Percentiles rank a stretch among this genome's conserved stretches.
Evolutionary conservation across 2,329 filamentous ascomycete genomes (phyloP).

Genomic region (Curvularia verruculosa): DNA sequence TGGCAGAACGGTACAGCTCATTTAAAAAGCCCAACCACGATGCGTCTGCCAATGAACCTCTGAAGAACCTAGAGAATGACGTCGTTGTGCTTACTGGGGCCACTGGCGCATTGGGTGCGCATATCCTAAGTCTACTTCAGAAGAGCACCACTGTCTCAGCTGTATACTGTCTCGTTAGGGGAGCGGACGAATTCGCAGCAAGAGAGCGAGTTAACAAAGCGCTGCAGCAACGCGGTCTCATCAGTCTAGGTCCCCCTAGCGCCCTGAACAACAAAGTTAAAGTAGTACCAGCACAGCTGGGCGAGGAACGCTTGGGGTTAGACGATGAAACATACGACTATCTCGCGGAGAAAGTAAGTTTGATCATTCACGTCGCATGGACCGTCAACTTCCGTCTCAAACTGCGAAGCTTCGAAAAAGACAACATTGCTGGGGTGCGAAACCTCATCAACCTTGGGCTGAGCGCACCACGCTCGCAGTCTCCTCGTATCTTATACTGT

Average conservation of each 20-base stretch:
- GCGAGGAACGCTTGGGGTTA: conserved; percentile 58
- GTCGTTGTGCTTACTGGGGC: conserved; percentile 55
- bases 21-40: conserved; percentile 41
- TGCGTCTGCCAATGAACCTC: conserved; percentile 6
- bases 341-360: conserved; percentile 53
- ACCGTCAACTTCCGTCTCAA: conserved; percentile 67
- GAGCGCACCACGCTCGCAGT: conserved; percentile 32
- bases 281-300: conserved; percentile 58
- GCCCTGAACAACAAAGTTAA: conserved; percentile 48
- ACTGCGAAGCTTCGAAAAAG: conserved; percentile 61
- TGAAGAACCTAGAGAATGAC: conserved; percentile 10
- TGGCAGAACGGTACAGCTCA: conserved; percentile 57
- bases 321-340: conserved; percentile 48
- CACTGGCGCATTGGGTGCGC: conserved; percentile 59
- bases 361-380: conserved; percentile 69
- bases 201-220: conserved; percentile 43
- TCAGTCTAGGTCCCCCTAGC: conserved; percentile 24
- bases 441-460: conserved; percentile 58
- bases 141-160: conserved; percentile 47
- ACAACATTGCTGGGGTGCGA: conserved; percentile 58
- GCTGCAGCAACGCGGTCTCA: conserved; percentile 39
- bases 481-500: conserved; percentile 57
- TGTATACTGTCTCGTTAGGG: conserved; percentile 65
- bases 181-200: conserved; percentile 41
- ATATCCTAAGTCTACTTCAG: conserved; percentile 57